Base-by-base conservation (phyloP, 2,329 filamentous ascomycete species). In the Diplodia seriata region DNA sequence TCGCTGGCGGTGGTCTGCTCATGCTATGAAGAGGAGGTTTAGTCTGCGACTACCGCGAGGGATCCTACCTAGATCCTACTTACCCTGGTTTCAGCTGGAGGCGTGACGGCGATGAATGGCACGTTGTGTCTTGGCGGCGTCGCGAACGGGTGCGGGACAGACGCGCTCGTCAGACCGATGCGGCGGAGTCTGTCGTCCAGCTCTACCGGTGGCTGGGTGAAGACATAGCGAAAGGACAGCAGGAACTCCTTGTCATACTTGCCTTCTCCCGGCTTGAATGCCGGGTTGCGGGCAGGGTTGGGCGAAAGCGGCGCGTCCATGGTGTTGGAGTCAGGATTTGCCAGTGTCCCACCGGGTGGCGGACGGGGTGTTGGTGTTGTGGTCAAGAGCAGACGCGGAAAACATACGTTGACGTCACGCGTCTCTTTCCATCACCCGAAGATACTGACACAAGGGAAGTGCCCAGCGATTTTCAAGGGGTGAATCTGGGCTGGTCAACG, bases 181-280 rank as follows among this genome's bases (percentile, higher is more conserved):
- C n/a, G 18, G n/a, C 26, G 59, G n/a, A 63, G 59, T 12, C 51
- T 63, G 5, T 20, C 20, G 11, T 38, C 31, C 31, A 51, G 20
- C 18, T 38, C 43, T 5, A 3, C 14, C 5, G 43, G 43, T 29
- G 43, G 29, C 11, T 18, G 15, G 12, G 15, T 63, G 26, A 23
- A 51, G 31, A 40, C 12, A 4, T 38, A 3, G 11, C 47, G 59
- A 29, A 51, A 40, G n/a, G n/a, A 26, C 26, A 51, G 26, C 18
- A 63, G 47, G n/a, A 63, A 53, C 4, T 63, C 14, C 31, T 51
- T 63, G 59, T 51, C 31, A 12, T 63, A 51, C 31, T 38, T 63
- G 31, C 43, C 47, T 5, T 18, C 1, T 4, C 47, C 59, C 11
- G 14, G 31, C 18, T n/a, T 9, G 2, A 36, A 2, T 6, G 6